phyloP scores from a whole-genome alignment of 2,329 filamentous ascomycete species.

The Sporothrix inflata region DNA sequence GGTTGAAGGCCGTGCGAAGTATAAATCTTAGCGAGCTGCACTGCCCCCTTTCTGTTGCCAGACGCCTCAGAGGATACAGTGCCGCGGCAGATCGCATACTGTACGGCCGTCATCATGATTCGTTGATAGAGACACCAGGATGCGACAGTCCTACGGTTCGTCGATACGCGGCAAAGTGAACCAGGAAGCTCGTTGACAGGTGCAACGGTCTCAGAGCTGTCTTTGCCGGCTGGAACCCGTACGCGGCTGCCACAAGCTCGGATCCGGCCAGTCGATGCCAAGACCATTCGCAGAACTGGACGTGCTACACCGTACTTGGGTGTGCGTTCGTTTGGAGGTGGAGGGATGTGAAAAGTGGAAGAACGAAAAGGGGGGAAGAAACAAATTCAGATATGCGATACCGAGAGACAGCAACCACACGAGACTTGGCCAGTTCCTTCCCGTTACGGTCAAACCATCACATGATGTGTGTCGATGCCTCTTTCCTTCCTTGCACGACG shows the following conservation, averaged over 20 bases:
- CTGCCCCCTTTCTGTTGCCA: neutral
- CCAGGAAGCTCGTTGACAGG: neutral
- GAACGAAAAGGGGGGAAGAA: neutral
- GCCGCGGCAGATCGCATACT: slow-evolving; percentile 15
- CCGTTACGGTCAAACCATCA: neutral
- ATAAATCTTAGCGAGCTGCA: slow-evolving; percentile 1
- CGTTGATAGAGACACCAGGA: neutral
- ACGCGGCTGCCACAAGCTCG: slow-evolving; percentile 15
- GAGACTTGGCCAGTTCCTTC: slow-evolving; percentile 7
- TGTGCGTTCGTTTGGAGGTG: neutral
- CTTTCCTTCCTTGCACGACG: neutral
- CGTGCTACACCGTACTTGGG: neutral
- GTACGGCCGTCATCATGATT: neutral
- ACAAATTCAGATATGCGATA: neutral
- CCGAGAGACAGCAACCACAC: neutral
- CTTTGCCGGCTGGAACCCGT: slow-evolving; percentile 3
- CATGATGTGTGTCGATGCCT: slow-evolving; percentile 1
- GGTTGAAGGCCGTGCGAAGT: slow-evolving; percentile 20
- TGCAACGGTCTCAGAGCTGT: slow-evolving; percentile 16
- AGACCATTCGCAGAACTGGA: neutral
- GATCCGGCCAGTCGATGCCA: slow-evolving; percentile 18
- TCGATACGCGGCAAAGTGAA: slow-evolving; percentile 13
- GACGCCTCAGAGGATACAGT: neutral
- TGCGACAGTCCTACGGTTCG: slow-evolving; percentile 2
- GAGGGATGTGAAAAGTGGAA: neutral